Percentiles rank a stretch among this genome's conserved stretches.
These are phyloP conservation scores for Cubamyces sp. DNA, from an alignment of 768 basidiomycete species.

Conservation along the genomic window DNA sequence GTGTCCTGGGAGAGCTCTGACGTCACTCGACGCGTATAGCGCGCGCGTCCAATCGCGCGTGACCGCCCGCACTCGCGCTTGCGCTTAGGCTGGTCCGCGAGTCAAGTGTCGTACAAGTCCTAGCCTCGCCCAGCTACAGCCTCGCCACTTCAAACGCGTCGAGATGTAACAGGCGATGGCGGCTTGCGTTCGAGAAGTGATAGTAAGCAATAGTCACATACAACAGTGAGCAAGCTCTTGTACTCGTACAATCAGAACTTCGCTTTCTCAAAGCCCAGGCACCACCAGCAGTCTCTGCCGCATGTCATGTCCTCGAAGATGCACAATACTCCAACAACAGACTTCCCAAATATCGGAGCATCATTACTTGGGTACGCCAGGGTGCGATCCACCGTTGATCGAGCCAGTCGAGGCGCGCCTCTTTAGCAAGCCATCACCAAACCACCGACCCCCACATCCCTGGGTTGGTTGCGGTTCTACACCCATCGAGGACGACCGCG, in stretches of 20 bases:
- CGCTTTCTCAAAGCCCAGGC: too few relatives aligned
- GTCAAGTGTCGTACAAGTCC: not conserved
- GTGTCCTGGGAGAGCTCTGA: constrained; percentile 8
- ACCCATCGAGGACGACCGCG: not conserved
- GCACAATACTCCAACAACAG: not conserved
- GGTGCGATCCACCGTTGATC: constrained; percentile 6
- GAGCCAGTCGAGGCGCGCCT: constrained; percentile 10
- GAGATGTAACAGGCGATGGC: too few relatives aligned
- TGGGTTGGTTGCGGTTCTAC: not conserved
- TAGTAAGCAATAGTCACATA: too few relatives aligned
- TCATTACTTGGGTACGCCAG: constrained; percentile 7
- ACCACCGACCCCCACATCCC: constrained; percentile 1
- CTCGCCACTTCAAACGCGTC: too few relatives aligned
- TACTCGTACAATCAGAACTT: too few relatives aligned
- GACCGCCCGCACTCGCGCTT: constrained; percentile 1
- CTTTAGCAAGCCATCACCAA: constrained; percentile 8
- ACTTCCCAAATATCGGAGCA: too few relatives aligned
- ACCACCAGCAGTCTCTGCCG: not conserved
- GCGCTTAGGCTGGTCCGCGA: not conserved
- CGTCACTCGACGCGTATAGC: constrained; percentile 16
- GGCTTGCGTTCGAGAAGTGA: too few relatives aligned
- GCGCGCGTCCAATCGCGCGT: constrained; percentile 8
- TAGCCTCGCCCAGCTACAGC: not conserved
- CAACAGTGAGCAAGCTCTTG: too few relatives aligned
- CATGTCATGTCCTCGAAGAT: not conserved